A percentile compares a stretch with the other conserved stretches of the same genome.
These are phyloP conservation scores for Lophium mytilinum DNA, from an alignment of 495 filamentous ascomycete genomes.

Conservation along the genomic window DNA sequence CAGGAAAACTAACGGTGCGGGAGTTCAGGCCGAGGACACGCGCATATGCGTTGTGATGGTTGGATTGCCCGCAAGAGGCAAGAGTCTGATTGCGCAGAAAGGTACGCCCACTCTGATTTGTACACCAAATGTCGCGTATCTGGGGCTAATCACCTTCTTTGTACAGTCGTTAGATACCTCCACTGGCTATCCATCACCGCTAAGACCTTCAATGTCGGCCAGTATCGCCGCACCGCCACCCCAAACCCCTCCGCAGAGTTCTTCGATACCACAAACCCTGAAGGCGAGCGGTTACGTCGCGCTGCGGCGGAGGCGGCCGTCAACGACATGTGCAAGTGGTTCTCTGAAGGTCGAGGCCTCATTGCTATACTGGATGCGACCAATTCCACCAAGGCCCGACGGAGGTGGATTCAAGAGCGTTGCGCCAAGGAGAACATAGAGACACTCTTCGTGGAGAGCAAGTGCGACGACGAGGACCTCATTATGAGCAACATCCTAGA, in stretches of 20 bases:
- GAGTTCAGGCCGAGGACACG: constrained; percentile 77
- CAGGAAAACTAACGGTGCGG: constrained; percentile 44
- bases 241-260: constrained; percentile 84
- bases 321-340: constrained; percentile 87
- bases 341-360: constrained; percentile 58
- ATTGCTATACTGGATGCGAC: constrained; percentile 94
- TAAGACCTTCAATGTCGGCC: constrained; percentile 92
- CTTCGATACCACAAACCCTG: constrained; percentile 79
- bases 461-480: constrained; percentile 87
- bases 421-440: constrained; percentile 68
- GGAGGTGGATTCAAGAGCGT: constrained; percentile 80
- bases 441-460: constrained; percentile 89
- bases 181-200: constrained; percentile 91
- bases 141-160: neutral
- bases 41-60: constrained; percentile 99
- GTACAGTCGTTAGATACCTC: constrained; percentile 81
- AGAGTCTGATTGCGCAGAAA: constrained; percentile 95
- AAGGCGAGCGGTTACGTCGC: constrained; percentile 81
- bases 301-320: constrained; percentile 87
- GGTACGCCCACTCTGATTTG: constrained; percentile 45
- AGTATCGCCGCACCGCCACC: constrained; percentile 78
- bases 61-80: constrained; percentile 86
- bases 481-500: constrained; percentile 97
- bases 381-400: constrained; percentile 82
- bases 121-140: neutral